phyloP scores from a whole-genome alignment of 768 basidiomycete species.

The Podaxis mareebaensis region DNA sequence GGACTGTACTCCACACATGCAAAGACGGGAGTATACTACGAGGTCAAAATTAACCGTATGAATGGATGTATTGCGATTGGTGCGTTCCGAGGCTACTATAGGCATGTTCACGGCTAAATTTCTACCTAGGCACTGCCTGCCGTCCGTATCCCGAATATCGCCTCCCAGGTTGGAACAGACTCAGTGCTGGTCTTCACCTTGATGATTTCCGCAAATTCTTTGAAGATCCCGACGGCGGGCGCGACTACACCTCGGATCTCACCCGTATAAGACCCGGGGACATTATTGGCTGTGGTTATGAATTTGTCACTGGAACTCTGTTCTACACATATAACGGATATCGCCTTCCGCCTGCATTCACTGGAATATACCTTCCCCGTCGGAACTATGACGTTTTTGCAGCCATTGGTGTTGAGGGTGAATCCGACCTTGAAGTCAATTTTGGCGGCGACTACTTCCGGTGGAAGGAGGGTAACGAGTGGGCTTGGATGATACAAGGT shows the following conservation, averaged over 20 bases:
- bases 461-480: slow-evolving; percentile 67
- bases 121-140: slow-evolving; percentile 55
- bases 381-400: slow-evolving; percentile 59
- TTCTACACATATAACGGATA: slow-evolving; percentile 70
- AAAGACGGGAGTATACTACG: slow-evolving; percentile 64
- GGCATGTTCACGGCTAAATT: neutral
- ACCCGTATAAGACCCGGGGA: slow-evolving; percentile 43
- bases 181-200: slow-evolving; percentile 64
- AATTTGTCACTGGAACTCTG: slow-evolving; percentile 47
- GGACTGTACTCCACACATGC: slow-evolving; percentile 59
- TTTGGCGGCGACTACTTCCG: slow-evolving; percentile 61
- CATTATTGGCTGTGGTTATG: slow-evolving; percentile 65
- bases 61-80: slow-evolving; percentile 62
- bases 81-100: slow-evolving; percentile 24
- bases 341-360: slow-evolving; percentile 57
- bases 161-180: slow-evolving; percentile 71
- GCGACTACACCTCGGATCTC: slow-evolving; percentile 45
- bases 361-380: slow-evolving; percentile 57
- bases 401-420: slow-evolving; percentile 59
- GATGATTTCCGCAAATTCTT: slow-evolving; percentile 77
- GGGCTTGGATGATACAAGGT: slow-evolving; percentile 64
- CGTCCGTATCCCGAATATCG: slow-evolving; percentile 66
- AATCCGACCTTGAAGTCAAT: slow-evolving; percentile 58
- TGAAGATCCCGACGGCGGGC: slow-evolving; percentile 65
- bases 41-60: slow-evolving; percentile 58